Base-by-base conservation (phyloP, 768 basidiomycete genomes). In the Russula vinacea region DNA sequence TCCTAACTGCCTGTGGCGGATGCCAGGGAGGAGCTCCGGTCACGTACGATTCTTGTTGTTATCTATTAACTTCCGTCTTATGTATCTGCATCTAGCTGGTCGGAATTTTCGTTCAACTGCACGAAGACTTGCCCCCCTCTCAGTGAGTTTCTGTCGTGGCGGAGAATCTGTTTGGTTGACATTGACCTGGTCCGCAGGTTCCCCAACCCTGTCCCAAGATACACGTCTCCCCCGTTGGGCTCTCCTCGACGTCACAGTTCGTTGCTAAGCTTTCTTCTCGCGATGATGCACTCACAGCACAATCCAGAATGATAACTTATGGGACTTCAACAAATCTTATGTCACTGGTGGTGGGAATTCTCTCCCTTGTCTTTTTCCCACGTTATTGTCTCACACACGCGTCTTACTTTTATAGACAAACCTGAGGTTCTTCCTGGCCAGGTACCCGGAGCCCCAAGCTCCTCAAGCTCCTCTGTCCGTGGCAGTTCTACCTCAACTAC, bases 1-100 rank as follows among this genome's bases (percentile, higher is more conserved):
- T 62, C 24, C 0, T 56, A 13, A 62, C 55, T 24, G 61, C 61
- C 10, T 62, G 61, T 26, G 61, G 26, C 7, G 54, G 26, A 32
- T 62, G 61, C n/a, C 63, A 64, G 32, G 39, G 39, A 32, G 3
- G 0, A 26, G 3, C 0, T 0, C 60, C 37, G 63, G 32, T 9
- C 9, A 24, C 37, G 63, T 64, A 26, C 13, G 47, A 22, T 13
- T 47, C 45, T 50, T 17, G 49, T 29, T 17, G 7, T 50, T 26
- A 13, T 26, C 26, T 29, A 16, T 13, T 49, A 50, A 50, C 13
- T 26, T 24, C 22, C 10, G 22, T 4, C 26, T 50, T 13, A 50
- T 52, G 17, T 42, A 32, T 42, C 56, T 29, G 11, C 26, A 26
- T 22, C 17, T n/a, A 56, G 56, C 16, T 56, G 56, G 56, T 29